Evolutionary conservation across 2,329 filamentous ascomycete species (phyloP).

Genomic region (Apiospora pterosperma): DNA sequence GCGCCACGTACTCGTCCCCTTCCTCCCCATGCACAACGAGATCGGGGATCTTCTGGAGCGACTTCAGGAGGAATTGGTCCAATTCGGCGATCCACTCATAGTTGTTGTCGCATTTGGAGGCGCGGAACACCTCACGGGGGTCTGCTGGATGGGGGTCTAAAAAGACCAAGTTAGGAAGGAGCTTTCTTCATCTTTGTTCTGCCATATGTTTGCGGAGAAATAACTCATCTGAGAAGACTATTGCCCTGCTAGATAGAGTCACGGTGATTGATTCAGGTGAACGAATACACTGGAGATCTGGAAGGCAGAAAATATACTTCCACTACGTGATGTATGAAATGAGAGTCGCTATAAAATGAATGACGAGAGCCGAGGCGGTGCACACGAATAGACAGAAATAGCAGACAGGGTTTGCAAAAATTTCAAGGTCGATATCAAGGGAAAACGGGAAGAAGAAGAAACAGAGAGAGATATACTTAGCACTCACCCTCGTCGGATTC

Average conservation of each 20-base stretch:
- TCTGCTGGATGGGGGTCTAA: not conserved
- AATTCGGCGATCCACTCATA: not conserved
- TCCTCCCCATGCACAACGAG: slow-evolving; percentile 9
- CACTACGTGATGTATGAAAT: no score
- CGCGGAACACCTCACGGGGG: not conserved
- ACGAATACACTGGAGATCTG: not conserved
- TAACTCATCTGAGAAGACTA: not conserved
- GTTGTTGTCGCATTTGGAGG: not conserved
- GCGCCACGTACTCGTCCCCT: slow-evolving; percentile 13
- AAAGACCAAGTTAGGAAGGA: not conserved
- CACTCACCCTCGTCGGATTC: not conserved
- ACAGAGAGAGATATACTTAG: not conserved
- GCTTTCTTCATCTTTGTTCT: not conserved
- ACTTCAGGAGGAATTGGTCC: not conserved
- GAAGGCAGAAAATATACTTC: not conserved
- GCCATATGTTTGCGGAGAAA: not conserved
- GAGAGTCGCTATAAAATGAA: no score
- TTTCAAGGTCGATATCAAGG: no score
- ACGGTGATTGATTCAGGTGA: no score
- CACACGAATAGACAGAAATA: not conserved
- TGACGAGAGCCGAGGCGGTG: no score
- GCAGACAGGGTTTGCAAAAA: no score
- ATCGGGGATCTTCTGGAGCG: slow-evolving; percentile 7
- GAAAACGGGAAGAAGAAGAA: not conserved
- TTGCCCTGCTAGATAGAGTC: not conserved